These are phyloP conservation scores for Diutina rugosa DNA, from an alignment of 1,139 yeast species.

Conservation along the genomic window DNA sequence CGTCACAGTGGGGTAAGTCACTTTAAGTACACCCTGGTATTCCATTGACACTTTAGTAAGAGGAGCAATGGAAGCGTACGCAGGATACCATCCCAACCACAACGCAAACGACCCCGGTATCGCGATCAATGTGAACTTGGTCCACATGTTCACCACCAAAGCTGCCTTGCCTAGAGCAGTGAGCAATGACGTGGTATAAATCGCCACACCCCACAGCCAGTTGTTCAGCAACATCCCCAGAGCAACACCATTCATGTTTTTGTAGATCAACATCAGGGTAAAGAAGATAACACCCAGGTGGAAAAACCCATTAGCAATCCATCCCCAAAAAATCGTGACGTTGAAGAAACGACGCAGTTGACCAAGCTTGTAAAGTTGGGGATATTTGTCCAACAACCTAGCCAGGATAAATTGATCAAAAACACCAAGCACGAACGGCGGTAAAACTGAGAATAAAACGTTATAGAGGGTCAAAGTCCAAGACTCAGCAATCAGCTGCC, in stretches of 20 bases:
- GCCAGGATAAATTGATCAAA: conserved; percentile 96
- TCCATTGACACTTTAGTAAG: conserved; percentile 70
- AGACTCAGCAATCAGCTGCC: conserved; percentile 91
- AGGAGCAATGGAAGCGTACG: conserved; percentile 81
- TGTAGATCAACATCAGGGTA: conserved; percentile 57
- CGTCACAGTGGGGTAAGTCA: conserved; percentile 62
- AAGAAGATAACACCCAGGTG: conserved; percentile 82
- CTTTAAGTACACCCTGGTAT: conserved; percentile 66
- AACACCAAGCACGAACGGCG: conserved; percentile 93
- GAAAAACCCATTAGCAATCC: conserved; percentile 91
- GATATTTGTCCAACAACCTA: conserved; percentile 77
- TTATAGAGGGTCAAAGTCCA: conserved; percentile 97
- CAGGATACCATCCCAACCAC: conserved; percentile 82
- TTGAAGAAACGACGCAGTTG: conserved; percentile 83
- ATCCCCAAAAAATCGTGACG: conserved; percentile 89
- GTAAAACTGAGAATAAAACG: conserved; percentile 88
- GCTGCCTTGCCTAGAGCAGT: conserved; percentile 96
- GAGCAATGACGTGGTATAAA: conserved; percentile 76
- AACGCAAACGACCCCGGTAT: conserved; percentile 86
- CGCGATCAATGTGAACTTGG: conserved; percentile 80
- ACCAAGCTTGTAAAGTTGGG: conserved; percentile 84
- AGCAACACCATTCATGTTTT: conserved; percentile 51
- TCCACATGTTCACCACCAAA: conserved; percentile 85
- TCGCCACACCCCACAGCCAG: conserved; percentile 93
- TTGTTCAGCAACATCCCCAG: conserved; percentile 73